Evolutionary conservation across 176 grass and related monocot species (phyloP), one percentile per base, ranked within the genome.

Genomic region (Echinochloa phyllopogon): DNA sequence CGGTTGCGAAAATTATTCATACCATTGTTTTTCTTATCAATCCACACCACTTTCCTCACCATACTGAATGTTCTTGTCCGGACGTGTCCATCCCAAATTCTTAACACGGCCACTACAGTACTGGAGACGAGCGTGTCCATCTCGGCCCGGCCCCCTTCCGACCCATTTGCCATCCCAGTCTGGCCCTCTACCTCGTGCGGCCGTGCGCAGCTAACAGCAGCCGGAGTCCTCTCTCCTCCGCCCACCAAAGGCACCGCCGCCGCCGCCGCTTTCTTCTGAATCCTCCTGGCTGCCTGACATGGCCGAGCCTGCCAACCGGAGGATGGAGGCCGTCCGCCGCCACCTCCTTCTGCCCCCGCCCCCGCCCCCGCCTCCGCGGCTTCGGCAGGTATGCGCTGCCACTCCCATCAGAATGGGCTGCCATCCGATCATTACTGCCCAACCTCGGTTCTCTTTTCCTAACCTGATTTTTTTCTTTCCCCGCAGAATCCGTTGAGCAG

Each of bases 281-380:
- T 12, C 11, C 48, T 51, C 70, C 27, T 8, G 4, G 47, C 14
- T 21, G 37, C 33, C 16, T 82, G 24, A 8, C 57, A 82, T 90
- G 78, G 65, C 78, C 14, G 65, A 18, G 29, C n/a, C 23, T 45
- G 74, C 66, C 12, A 33, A 49, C 9, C 83, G 87, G 81, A 82
- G 92, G 74, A 70, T 94, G 51, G 77, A 89, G 75, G 72, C 87
- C 52, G 21, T 91, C 68, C 50, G 37, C 36, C 89, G 89, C 73
- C 92, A 94, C 79, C 84, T 94, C 61, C 61, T 71, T 40, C 81
- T 58, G 17, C 36, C 59, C 8, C 45, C 69, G 18, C 21, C 81
- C 3, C 41, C 69, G 43, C 13, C 23, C 16, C 48, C 60, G 8
- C 15, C 25, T 12, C 48, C 60, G 8, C 15, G 21, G 16, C 81